These are phyloP conservation scores for Ceratocystis eucalypticola DNA, from an alignment of 2,329 filamentous ascomycete species.

Conservation along the genomic window DNA sequence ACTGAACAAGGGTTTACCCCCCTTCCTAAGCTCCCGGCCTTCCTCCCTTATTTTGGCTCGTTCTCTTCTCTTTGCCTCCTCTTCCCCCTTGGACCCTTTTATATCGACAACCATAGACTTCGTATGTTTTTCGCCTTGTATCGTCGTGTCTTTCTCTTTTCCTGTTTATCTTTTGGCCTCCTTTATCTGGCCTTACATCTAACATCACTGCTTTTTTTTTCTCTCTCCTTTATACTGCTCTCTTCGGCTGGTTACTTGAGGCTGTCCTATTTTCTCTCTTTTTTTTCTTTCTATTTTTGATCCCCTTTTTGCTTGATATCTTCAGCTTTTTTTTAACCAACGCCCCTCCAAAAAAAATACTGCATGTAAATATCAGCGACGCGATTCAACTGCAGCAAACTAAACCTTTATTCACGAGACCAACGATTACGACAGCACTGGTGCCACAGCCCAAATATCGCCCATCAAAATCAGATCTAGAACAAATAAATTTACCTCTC, in stretches of 20 bases:
- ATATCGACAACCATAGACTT: not conserved
- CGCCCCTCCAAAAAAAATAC: not conserved
- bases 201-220: conserved; percentile 1
- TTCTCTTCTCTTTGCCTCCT: not conserved
- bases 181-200: not conserved
- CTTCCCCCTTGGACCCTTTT: not conserved
- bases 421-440: conserved; percentile 4
- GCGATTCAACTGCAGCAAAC: not conserved
- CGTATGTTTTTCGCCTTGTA: not conserved
- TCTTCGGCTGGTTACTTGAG: conserved; percentile 6
- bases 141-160: not conserved
- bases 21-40: not conserved
- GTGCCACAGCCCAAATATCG: not conserved
- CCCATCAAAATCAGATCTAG: too few relatives aligned
- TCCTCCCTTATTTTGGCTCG: not conserved
- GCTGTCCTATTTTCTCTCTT: conserved; percentile 5
- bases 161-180: not conserved
- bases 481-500: too few relatives aligned
- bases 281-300: conserved; percentile 1
- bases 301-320: conserved; percentile 4
- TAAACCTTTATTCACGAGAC: conserved; percentile 7
- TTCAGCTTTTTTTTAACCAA: not conserved
- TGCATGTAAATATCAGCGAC: conserved; percentile 2
- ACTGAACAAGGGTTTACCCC: not conserved
- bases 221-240: not conserved